phyloP scores from a whole-genome alignment of 805 yeast species.

The Candida berthetii region DNA sequence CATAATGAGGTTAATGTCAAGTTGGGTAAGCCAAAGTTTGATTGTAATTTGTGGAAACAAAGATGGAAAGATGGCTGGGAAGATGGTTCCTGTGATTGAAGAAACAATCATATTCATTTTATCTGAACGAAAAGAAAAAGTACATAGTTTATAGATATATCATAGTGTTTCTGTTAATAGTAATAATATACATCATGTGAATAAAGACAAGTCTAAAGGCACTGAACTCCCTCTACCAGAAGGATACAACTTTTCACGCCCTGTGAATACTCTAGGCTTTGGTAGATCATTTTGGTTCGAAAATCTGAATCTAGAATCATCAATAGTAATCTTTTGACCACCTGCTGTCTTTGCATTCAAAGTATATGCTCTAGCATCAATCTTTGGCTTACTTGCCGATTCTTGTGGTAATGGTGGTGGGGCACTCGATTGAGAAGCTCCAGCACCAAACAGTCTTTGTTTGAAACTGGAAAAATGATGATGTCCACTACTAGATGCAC shows the following conservation, averaged over 20 bases:
- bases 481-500: constrained; percentile 9
- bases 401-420: constrained; percentile 21
- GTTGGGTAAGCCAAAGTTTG: constrained; percentile 79
- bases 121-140: too few relatives aligned
- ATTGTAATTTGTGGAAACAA: constrained; percentile 85
- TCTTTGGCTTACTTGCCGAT: constrained; percentile 11
- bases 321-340: constrained; percentile 37
- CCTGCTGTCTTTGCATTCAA: constrained; percentile 17
- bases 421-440: constrained; percentile 13
- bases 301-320: constrained; percentile 18
- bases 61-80: constrained; percentile 98
- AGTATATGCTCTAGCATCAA: constrained; percentile 20
- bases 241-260: constrained; percentile 75
- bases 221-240: constrained; percentile 94
- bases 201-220: constrained; percentile 59
- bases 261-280: constrained; percentile 76
- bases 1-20: constrained; percentile 90
- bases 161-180: background rate
- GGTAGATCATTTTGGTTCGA: constrained; percentile 67
- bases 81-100: constrained; percentile 38
- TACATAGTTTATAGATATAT: too few relatives aligned
- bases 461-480: constrained; percentile 5
- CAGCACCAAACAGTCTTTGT: constrained; percentile 3
- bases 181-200: constrained; percentile 1
- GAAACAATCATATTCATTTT: too few relatives aligned